A percentile compares a stretch with the other conserved stretches of the same genome.
These are phyloP conservation scores for Geranium incanum DNA, from an alignment of 441 rosid species.

Conservation along the genomic window DNA sequence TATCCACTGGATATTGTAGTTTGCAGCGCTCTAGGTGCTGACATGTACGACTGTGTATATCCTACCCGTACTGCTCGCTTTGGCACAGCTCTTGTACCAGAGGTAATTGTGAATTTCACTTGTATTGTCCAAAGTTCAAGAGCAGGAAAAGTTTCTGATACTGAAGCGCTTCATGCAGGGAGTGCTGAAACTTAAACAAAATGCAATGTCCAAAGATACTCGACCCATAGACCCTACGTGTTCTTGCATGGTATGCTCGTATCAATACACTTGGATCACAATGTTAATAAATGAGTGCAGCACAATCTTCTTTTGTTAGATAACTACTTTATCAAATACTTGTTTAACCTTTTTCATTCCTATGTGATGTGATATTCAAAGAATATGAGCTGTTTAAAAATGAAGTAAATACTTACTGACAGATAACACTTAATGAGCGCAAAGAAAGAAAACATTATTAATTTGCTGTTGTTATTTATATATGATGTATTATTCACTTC, in stretches of 20 bases:
- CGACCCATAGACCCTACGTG: conserved; percentile 64
- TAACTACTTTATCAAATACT: too few relatives aligned
- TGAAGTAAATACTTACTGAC: too few relatives aligned
- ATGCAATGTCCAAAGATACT: conserved; percentile 54
- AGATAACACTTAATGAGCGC: too few relatives aligned
- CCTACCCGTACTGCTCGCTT: conserved; percentile 85
- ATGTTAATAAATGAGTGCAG: conserved; percentile 4
- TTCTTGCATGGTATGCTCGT: conserved; percentile 51
- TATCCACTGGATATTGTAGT: conserved; percentile 76
- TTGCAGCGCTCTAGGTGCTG: conserved; percentile 82
- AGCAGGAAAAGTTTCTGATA: background rate
- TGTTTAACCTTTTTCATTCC: background rate
- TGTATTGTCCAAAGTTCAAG: background rate
- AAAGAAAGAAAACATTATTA: too few relatives aligned
- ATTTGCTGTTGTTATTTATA: background rate
- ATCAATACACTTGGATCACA: background rate
- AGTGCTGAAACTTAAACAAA: conserved; percentile 57
- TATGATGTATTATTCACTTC: background rate
- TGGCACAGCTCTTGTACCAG: conserved; percentile 69
- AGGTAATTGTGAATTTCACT: conserved; percentile 35
- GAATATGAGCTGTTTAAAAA: background rate
- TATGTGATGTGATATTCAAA: background rate
- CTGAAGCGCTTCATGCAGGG: conserved; percentile 38
- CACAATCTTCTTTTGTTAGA: too few relatives aligned
- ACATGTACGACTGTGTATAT: conserved; percentile 74